Percentiles rank a stretch among this genome's conserved stretches.
Evolutionary conservation across 2,329 filamentous ascomycete species (phyloP).

Genomic region (Alternaria sp.): DNA sequence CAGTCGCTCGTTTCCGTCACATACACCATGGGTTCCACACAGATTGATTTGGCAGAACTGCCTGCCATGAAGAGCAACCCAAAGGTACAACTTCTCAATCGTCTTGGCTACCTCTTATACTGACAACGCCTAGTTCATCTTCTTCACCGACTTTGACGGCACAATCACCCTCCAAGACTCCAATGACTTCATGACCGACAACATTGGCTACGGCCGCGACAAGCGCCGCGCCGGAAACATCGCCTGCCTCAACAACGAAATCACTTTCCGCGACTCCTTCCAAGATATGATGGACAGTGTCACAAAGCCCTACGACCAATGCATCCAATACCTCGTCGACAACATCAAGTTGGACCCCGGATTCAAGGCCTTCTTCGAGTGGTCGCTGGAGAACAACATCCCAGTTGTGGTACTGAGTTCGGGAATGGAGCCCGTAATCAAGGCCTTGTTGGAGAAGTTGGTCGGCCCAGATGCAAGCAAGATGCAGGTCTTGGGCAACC

Average conservation of each 20-base stretch:
- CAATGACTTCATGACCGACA: slow-evolving; percentile 83
- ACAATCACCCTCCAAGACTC: slow-evolving; percentile 83
- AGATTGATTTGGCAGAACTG: slow-evolving; percentile 49
- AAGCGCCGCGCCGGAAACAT: slow-evolving; percentile 77
- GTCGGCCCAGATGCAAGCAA: slow-evolving; percentile 80
- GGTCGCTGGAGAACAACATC: slow-evolving; percentile 81
- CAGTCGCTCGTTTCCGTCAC: background rate
- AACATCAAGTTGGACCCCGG: slow-evolving; percentile 90
- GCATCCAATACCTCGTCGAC: slow-evolving; percentile 77
- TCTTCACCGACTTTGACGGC: slow-evolving; percentile 99
- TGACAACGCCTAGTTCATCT: slow-evolving; percentile 72
- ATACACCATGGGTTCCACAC: slow-evolving; percentile 44
- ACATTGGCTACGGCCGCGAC: slow-evolving; percentile 81
- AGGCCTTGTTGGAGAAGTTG: slow-evolving; percentile 79
- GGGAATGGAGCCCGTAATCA: slow-evolving; percentile 93
- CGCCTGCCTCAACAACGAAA: slow-evolving; percentile 75
- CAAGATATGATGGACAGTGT: slow-evolving; percentile 91
- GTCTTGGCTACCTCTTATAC: background rate
- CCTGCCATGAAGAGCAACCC: slow-evolving; percentile 68
- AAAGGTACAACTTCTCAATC: slow-evolving; percentile 46
- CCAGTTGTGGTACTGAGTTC: slow-evolving; percentile 92
- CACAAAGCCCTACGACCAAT: slow-evolving; percentile 80
- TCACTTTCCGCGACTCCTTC: slow-evolving; percentile 84
- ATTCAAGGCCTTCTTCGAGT: slow-evolving; percentile 88
- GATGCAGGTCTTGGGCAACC: slow-evolving; percentile 91